Conservation (phyloP, 129 eudicot genomes). For the Deinandra increscens region DNA sequence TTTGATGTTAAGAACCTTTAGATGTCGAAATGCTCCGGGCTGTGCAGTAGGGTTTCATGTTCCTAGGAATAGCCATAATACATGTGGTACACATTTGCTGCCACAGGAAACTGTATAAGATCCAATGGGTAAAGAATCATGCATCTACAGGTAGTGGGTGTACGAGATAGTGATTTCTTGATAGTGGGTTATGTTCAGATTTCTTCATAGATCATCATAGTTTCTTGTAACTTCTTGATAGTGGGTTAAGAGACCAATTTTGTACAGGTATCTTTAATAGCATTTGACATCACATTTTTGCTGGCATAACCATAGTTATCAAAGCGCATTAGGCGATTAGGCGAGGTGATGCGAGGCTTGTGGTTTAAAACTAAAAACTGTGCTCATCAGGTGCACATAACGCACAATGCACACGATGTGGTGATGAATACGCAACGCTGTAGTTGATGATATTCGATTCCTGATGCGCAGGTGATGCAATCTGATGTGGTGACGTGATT, state of each 20-base stretch:
- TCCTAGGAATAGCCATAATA: neutral
- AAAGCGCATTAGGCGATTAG: neutral
- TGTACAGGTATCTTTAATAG: constrained; percentile 2
- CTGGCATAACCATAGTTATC: constrained; percentile 10
- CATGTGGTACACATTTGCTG: neutral
- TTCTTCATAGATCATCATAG: neutral
- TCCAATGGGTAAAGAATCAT: neutral
- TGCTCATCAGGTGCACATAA: too few species aligned
- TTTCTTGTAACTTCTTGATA: neutral
- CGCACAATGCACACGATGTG: too few species aligned
- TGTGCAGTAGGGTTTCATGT: neutral
- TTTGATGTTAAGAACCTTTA: constrained; percentile 6
- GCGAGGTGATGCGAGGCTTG: neutral
- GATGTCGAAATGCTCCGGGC: neutral
- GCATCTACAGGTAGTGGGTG: too few species aligned
- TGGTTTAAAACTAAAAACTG: too few species aligned
- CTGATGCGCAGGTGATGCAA: too few species aligned
- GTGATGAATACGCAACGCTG: too few species aligned
- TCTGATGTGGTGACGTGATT: too few species aligned
- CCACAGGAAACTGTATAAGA: neutral
- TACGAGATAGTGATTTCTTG: too few species aligned
- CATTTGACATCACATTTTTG: constrained; percentile 1
- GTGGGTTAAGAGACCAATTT: neutral
- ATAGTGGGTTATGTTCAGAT: constrained; percentile 11
- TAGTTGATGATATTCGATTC: too few species aligned